Base-by-base conservation (phyloP, 2,329 filamentous ascomycete species). In the Didymella segeticola region DNA sequence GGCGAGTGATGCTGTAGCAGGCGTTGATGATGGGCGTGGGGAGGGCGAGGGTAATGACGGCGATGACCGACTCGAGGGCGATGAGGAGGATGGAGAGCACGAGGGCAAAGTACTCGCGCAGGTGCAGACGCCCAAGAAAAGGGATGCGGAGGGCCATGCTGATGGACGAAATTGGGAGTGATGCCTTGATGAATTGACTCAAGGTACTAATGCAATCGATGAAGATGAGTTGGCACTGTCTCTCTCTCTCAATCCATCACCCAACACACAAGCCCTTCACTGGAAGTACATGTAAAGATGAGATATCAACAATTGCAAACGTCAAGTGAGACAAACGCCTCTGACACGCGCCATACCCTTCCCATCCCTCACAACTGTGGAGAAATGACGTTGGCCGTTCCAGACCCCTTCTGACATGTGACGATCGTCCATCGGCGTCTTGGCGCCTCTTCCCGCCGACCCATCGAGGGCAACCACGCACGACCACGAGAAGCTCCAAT, bases 41-140 rank as follows among this genome's bases (percentile, higher is more conserved):
- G 34, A 99, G 83, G 29, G 91, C 90, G 57, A 97, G 84, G 1
- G 95, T 98, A 58, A 96, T 85, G 53, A 96, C 80, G 66, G 93
- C 87, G 66, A 96, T 89, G 56, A 96, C 69, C 51, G 87, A 87
- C 75, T 99, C 95, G 62, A 96, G 82, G 39, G 86, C 82, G 53
- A 98, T 88, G 30, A 99, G 84, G 46, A 91, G 68, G 68, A 98
- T 89, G 7, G 93, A 98, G 49, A 87, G 86, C 39, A 95, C 77
- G 36, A 99, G 85, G 31, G 93, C 91, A 59, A 96, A 77, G 78
- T 98, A 98, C 79, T 99, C 93, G 75, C 83, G 83, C 75, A 78
- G 56, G 47, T 79, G 73, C 31, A 89, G 79, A 57, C 86, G 80
- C 42, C 85, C 85, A 61, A 89, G 81, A 59, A 89, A 82, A 26